A percentile compares a stretch with the other conserved stretches of the same genome.
Evolutionary conservation across 345 rosid genomes (phyloP).

Genomic region (Litchi chinensis): DNA sequence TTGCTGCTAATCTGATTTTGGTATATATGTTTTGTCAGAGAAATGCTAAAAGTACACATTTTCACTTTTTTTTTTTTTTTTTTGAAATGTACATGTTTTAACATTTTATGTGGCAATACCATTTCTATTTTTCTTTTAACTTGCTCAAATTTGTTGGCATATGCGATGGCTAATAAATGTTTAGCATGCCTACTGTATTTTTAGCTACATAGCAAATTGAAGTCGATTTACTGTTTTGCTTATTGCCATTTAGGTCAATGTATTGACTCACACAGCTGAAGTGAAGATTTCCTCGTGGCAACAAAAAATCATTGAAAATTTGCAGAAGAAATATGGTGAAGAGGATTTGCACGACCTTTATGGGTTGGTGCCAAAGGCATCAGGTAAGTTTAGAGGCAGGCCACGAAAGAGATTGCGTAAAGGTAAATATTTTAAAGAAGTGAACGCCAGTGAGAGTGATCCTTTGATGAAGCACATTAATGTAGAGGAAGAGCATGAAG

Average conservation of each 20-base stretch:
- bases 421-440: slow-evolving; percentile 17
- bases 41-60: background rate
- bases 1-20: too few species aligned
- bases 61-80: too few species aligned
- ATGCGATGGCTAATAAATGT: background rate
- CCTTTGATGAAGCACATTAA: slow-evolving; percentile 5
- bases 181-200: background rate
- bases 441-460: slow-evolving; percentile 12
- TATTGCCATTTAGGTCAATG: slow-evolving; percentile 44
- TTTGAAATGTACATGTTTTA: too few species aligned
- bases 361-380: slow-evolving; percentile 19
- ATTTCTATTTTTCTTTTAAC: background rate
- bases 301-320: slow-evolving; percentile 29
- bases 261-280: slow-evolving; percentile 48
- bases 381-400: slow-evolving; percentile 21
- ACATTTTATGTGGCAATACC: background rate
- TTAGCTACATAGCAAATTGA: background rate
- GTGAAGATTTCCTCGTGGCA: slow-evolving; percentile 43
- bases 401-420: slow-evolving; percentile 13
- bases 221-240: background rate
- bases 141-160: background rate
- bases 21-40: background rate
- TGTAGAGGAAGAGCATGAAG: slow-evolving; percentile 20
- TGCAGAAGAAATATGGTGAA: slow-evolving; percentile 37
- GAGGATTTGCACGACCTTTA: slow-evolving; percentile 26